Conservation (phyloP, 2,329 filamentous ascomycete species). For the Beauveria medogensis region DNA sequence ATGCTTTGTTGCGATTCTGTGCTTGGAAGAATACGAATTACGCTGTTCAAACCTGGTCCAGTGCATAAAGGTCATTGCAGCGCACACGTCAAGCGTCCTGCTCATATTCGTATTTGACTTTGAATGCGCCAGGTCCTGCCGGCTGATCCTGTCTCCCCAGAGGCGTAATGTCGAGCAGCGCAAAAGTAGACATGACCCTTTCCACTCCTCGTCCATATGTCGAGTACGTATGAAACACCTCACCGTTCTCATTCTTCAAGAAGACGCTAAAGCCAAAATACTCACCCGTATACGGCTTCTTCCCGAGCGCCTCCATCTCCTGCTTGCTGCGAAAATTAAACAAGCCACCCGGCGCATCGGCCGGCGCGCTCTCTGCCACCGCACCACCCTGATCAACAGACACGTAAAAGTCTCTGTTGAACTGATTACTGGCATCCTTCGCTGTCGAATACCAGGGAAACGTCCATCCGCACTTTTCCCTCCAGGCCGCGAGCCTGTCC, state of each 20-base stretch:
- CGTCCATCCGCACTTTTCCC: constrained; percentile 30
- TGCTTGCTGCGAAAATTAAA: constrained; percentile 21
- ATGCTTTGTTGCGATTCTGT: background rate
- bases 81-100: background rate
- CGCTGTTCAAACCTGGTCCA: background rate
- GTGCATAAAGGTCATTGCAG: too few species aligned
- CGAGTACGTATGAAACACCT: constrained; percentile 32
- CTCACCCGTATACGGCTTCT: constrained; percentile 23
- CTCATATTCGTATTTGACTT: constrained; percentile 20
- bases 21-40: background rate
- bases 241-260: constrained; percentile 17
- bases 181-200: constrained; percentile 22
- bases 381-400: constrained; percentile 20
- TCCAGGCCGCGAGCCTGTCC: constrained; percentile 28
- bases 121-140: constrained; percentile 20
- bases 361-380: constrained; percentile 8
- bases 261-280: constrained; percentile 31
- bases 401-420: constrained; percentile 33
- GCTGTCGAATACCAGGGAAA: constrained; percentile 32
- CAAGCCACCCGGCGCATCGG: constrained; percentile 16
- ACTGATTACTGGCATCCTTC: constrained; percentile 21
- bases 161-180: constrained; percentile 27
- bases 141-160: constrained; percentile 23
- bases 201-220: constrained; percentile 25
- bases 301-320: constrained; percentile 21